A percentile compares a stretch with the other conserved stretches of the same genome.
Evolutionary conservation across 83 land plant genomes (phyloP).

Genomic region (Larix sibirica): DNA sequence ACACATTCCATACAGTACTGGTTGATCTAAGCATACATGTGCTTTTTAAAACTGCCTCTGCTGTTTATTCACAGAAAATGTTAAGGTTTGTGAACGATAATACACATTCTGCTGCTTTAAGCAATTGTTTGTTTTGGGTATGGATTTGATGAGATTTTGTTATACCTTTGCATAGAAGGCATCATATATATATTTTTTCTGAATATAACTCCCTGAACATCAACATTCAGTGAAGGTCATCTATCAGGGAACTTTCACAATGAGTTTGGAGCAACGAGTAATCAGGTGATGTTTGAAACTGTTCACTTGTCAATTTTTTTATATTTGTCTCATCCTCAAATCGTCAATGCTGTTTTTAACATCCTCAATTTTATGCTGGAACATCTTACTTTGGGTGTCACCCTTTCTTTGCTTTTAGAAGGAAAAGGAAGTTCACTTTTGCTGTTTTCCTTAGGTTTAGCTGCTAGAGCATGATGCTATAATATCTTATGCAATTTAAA

Average conservation of each 20-base stretch:
- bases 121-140: background rate
- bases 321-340: background rate
- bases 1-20: constrained; percentile 76
- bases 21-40: constrained; percentile 76
- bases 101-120: background rate
- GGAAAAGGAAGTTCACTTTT: background rate
- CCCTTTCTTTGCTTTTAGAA: background rate
- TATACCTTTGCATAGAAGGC: background rate
- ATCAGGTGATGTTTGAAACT: constrained; percentile 4
- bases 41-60: constrained; percentile 47
- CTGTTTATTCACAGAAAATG: constrained; percentile 22
- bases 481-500: no score
- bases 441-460: background rate
- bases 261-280: background rate
- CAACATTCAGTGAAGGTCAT: constrained; percentile 10
- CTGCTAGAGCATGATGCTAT: background rate
- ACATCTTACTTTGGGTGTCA: background rate
- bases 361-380: no score
- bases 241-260: background rate
- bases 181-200: background rate
- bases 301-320: background rate
- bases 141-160: background rate
- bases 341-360: no score
- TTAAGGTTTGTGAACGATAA: constrained; percentile 55
- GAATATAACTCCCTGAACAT: background rate